Conservation (phyloP, 1,284 basidiomycete species). For the Boletellus deceptivus region DNA sequence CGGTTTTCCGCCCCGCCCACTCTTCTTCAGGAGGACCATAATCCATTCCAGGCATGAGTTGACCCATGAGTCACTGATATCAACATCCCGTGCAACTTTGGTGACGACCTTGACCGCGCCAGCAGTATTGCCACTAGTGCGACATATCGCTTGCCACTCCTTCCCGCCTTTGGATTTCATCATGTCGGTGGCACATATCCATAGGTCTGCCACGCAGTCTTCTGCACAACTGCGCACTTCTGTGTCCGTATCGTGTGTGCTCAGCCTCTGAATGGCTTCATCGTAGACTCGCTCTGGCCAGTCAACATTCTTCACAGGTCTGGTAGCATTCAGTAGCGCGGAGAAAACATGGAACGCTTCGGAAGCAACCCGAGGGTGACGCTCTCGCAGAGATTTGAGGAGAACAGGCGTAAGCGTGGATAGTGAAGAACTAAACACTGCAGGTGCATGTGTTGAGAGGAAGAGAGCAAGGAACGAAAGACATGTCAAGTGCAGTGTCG, state of each 20-base stretch:
- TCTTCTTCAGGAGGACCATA: slow-evolving; percentile 75
- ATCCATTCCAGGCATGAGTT: slow-evolving; percentile 78
- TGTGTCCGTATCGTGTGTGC: slow-evolving; percentile 83
- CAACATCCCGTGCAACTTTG: slow-evolving; percentile 67
- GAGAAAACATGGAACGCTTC: slow-evolving; percentile 84
- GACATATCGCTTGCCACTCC: slow-evolving; percentile 83
- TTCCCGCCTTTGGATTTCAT: slow-evolving; percentile 57
- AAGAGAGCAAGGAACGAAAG: slow-evolving; percentile 84
- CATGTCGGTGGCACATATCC: slow-evolving; percentile 81
- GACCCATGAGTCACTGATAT: slow-evolving; percentile 75
- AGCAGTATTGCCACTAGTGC: slow-evolving; percentile 70
- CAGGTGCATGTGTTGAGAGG: slow-evolving; percentile 77
- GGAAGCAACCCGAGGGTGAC: slow-evolving; percentile 74
- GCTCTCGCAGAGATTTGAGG: slow-evolving; percentile 67
- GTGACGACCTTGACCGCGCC: slow-evolving; percentile 71
- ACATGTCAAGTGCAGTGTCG: slow-evolving; percentile 75
- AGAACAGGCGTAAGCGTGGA: slow-evolving; percentile 70
- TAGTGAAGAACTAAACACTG: slow-evolving; percentile 62
- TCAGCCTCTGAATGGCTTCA: slow-evolving; percentile 70
- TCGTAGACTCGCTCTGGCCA: slow-evolving; percentile 74
- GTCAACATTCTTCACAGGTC: slow-evolving; percentile 56
- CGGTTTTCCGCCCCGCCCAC: slow-evolving; percentile 75
- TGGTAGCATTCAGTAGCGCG: slow-evolving; percentile 60
- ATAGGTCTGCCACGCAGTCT: slow-evolving; percentile 79
- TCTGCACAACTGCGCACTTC: slow-evolving; percentile 87